These are phyloP conservation scores for Globisporangium iwayamae DNA, from an alignment of 352 stramenopile species.

Conservation along the genomic window DNA sequence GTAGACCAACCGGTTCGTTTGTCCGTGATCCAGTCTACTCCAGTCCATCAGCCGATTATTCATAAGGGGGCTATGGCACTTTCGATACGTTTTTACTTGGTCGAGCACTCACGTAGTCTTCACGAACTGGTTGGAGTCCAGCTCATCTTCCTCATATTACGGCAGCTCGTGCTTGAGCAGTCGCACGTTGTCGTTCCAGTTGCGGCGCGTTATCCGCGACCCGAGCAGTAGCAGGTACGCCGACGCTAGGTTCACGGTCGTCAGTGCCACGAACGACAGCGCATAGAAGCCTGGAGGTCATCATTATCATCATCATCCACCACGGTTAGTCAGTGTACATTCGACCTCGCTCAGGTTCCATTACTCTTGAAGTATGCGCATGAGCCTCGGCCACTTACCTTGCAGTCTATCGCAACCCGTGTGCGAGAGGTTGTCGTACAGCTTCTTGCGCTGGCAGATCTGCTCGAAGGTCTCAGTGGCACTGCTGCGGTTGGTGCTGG, in stretches of 20 bases:
- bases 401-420: conserved; percentile 39
- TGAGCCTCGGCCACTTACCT: conserved; percentile 18
- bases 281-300: conserved; percentile 30
- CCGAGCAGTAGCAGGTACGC: conserved; percentile 42
- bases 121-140: too few species aligned
- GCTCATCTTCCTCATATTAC: conserved; percentile 1
- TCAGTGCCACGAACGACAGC: conserved; percentile 37
- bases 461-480: conserved; percentile 23
- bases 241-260: conserved; percentile 32
- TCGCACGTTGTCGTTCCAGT: conserved; percentile 32
- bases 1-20: too few species aligned
- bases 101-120: too few species aligned
- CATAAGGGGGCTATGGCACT: too few species aligned
- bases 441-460: conserved; percentile 29
- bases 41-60: too few species aligned
- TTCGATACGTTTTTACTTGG: too few species aligned
- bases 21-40: too few species aligned
- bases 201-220: conserved; percentile 38
- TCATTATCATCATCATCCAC: neutral
- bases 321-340: neutral
- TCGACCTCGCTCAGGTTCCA: too few species aligned
- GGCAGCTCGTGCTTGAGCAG: conserved; percentile 33
- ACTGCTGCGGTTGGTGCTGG: neutral
- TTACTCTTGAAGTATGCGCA: neutral
- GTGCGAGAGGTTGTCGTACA: conserved; percentile 40